These are phyloP conservation scores for Neopestalotiopsis sp. DNA, from an alignment of 2,329 filamentous ascomycete genomes.

Conservation along the genomic window DNA sequence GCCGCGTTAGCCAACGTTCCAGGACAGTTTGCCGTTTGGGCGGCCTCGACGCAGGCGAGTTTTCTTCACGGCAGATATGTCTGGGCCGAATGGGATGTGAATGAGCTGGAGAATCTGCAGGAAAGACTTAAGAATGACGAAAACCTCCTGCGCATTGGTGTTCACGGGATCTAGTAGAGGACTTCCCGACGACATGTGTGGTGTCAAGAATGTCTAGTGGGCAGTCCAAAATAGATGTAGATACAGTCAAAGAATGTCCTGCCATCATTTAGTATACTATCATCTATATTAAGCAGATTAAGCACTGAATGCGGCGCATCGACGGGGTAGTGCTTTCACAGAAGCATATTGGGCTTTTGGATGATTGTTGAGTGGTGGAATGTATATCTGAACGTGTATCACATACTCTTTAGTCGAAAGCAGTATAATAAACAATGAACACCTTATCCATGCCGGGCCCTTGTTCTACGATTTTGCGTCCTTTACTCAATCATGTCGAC, in stretches of 20 bases:
- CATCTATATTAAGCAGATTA: background rate
- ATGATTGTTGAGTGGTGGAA: background rate
- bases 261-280: background rate
- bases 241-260: background rate
- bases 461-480: background rate
- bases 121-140: slow-evolving; percentile 31
- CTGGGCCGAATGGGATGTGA: slow-evolving; percentile 45
- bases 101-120: slow-evolving; percentile 38
- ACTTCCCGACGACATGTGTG: background rate
- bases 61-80: slow-evolving; percentile 44
- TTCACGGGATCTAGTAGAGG: slow-evolving; percentile 21
- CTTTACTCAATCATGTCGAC: slow-evolving; percentile 73
- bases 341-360: background rate
- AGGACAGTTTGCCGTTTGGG: slow-evolving; percentile 43
- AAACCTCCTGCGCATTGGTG: slow-evolving; percentile 27
- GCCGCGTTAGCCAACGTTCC: slow-evolving; percentile 34
- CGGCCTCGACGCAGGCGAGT: slow-evolving; percentile 40
- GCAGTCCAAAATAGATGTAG: background rate
- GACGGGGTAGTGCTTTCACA: background rate
- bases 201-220: background rate
- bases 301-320: background rate
- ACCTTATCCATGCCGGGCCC: background rate
- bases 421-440: background rate
- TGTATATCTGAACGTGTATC: background rate
- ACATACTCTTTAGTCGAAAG: background rate